phyloP scores from a whole-genome alignment of 2,329 filamentous ascomycete species.

The Xylaria sp. region DNA sequence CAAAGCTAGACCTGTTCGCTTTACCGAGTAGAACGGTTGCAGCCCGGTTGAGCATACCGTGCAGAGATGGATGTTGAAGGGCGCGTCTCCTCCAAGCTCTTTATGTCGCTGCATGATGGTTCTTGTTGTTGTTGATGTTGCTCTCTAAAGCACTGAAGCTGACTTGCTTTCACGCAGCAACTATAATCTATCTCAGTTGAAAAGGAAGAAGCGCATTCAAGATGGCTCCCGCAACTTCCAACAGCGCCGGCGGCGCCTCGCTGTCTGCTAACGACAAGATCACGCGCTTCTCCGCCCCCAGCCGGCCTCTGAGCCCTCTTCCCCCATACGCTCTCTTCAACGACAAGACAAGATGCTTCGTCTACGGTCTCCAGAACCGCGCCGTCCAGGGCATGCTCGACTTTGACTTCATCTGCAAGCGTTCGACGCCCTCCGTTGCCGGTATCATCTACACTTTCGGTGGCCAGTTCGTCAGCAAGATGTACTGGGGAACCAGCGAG shows the following conservation, averaged over 20 bases:
- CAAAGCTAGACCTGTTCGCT: background rate
- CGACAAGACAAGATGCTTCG: constrained; percentile 99
- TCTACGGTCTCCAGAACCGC: constrained; percentile 97
- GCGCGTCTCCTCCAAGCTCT: background rate
- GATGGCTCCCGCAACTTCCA: constrained; percentile 51
- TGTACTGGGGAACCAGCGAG: constrained; percentile 99
- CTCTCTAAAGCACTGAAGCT: constrained; percentile 1
- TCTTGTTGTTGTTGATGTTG: background rate
- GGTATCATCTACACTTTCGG: constrained; percentile 99
- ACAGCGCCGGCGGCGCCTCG: constrained; percentile 45
- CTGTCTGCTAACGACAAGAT: constrained; percentile 96
- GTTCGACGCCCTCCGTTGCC: constrained; percentile 88
- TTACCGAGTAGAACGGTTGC: background rate
- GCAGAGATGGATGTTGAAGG: background rate
- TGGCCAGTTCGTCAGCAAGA: constrained; percentile 99
- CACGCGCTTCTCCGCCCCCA: constrained; percentile 88
- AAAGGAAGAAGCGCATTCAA: constrained; percentile 29
- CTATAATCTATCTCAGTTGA: background rate
- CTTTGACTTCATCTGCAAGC: constrained; percentile 99
- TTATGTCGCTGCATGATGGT: background rate
- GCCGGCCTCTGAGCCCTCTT: constrained; percentile 83
- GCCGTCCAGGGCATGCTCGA: constrained; percentile 92
- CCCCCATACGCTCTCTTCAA: constrained; percentile 91
- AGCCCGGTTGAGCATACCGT: background rate
- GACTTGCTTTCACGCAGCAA: constrained; percentile 8